Percentiles rank a stretch among this genome's conserved stretches.
Evolutionary conservation across 306 rosid species (phyloP).

Genomic region (Acacia crassicarpa): DNA sequence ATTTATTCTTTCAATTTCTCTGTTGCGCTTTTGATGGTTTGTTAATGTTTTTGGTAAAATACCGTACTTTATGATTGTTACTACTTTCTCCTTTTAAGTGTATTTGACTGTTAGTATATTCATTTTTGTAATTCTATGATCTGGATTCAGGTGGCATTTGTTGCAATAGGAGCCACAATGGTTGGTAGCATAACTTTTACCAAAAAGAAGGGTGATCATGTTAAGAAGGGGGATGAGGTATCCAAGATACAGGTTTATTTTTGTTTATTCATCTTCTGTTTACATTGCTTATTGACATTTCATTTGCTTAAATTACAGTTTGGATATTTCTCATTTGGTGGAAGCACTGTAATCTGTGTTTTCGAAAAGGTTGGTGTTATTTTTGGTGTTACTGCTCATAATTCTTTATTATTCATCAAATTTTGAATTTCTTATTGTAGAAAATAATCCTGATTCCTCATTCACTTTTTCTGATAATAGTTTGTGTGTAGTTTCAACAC

Average conservation of each 20-base stretch:
- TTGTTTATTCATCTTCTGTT: neutral
- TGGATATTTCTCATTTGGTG: conserved; percentile 96
- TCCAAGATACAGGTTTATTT: conserved; percentile 27
- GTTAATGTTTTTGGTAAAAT: no score
- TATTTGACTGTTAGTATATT: neutral
- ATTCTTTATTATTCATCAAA: neutral
- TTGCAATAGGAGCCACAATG: conserved; percentile 98
- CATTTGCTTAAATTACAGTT: conserved; percentile 56
- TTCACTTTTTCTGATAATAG: neutral
- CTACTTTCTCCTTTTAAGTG: neutral
- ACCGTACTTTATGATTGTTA: no score
- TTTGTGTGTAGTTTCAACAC: neutral
- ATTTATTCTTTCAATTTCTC: no score
- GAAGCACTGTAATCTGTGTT: conserved; percentile 94
- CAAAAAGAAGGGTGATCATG: conserved; percentile 70
- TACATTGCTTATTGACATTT: conserved; percentile 34
- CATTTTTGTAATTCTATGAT: conserved; percentile 6
- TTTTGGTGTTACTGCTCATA: neutral
- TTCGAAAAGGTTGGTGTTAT: conserved; percentile 74
- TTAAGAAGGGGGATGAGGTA: conserved; percentile 98
- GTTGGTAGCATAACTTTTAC: conserved; percentile 91
- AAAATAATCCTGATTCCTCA: conserved; percentile 16
- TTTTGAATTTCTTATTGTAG: conserved; percentile 15
- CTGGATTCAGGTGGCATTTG: conserved; percentile 79
- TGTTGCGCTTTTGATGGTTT: no score